Percentiles rank a stretch among this genome's conserved stretches.
phyloP scores from a whole-genome alignment of 768 basidiomycete species.

The Roridomyces roridus region DNA sequence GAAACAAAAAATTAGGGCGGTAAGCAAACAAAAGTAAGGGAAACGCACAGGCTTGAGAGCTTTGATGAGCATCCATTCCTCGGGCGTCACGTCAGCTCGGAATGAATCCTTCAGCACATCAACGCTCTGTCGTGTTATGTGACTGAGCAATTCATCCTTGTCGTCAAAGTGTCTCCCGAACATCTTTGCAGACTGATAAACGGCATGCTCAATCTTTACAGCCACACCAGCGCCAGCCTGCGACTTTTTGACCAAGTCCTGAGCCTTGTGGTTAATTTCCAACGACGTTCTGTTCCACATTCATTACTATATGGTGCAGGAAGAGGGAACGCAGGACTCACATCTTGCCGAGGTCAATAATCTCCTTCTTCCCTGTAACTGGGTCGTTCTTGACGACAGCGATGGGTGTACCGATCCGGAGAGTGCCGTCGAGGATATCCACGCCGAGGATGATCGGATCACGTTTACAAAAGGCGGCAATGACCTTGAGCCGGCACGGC shows the following conservation, averaged over 20 bases:
- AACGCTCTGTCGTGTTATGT: slow-evolving; percentile 91
- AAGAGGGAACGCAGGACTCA: slow-evolving; percentile 44
- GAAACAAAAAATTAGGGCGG: neutral
- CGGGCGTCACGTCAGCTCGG: slow-evolving; percentile 85
- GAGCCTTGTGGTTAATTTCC: slow-evolving; percentile 95
- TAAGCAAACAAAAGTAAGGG: neutral
- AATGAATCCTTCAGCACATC: slow-evolving; percentile 94
- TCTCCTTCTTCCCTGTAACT: slow-evolving; percentile 86
- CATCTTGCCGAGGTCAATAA: slow-evolving; percentile 94
- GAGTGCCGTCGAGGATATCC: slow-evolving; percentile 91
- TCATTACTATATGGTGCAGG: slow-evolving; percentile 11
- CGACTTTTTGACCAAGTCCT: slow-evolving; percentile 88
- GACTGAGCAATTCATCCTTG: slow-evolving; percentile 91
- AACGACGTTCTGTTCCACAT: slow-evolving; percentile 77
- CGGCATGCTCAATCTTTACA: slow-evolving; percentile 97
- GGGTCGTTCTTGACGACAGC: slow-evolving; percentile 95
- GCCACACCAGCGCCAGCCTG: slow-evolving; percentile 97
- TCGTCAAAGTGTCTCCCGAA: slow-evolving; percentile 97
- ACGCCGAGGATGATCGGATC: slow-evolving; percentile 98
- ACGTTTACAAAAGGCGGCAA: slow-evolving; percentile 94
- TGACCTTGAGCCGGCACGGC: slow-evolving; percentile 92
- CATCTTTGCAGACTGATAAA: slow-evolving; percentile 94
- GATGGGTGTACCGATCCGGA: slow-evolving; percentile 92
- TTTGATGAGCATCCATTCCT: slow-evolving; percentile 95
- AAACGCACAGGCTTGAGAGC: slow-evolving; percentile 76